These are phyloP conservation scores for Annulohypoxylon moriforme DNA, from an alignment of 495 filamentous ascomycete species.

Conservation along the genomic window DNA sequence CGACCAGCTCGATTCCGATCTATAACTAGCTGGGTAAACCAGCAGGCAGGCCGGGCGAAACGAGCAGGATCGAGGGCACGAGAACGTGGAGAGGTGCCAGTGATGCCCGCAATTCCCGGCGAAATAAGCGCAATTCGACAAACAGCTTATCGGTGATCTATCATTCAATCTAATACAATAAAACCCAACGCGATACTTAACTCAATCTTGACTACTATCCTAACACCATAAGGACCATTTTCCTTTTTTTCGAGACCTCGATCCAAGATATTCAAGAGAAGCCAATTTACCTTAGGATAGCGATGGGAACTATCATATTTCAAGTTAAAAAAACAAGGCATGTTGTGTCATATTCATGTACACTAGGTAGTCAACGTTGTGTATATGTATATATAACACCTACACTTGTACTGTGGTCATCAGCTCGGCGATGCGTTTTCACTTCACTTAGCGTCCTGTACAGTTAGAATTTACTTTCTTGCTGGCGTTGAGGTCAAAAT, in stretches of 20 bases:
- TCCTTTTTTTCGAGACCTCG: neutral
- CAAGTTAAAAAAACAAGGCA: slow-evolving; percentile 4
- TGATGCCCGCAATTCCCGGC: slow-evolving; percentile 44
- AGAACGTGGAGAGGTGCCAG: slow-evolving; percentile 38
- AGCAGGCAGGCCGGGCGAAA: slow-evolving; percentile 61
- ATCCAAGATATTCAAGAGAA: neutral
- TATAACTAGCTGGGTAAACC: slow-evolving; percentile 70
- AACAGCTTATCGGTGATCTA: slow-evolving; percentile 43
- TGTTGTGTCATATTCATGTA: neutral
- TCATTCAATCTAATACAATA: slow-evolving; percentile 20
- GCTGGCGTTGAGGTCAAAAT: slow-evolving; percentile 19
- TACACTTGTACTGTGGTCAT: slow-evolving; percentile 1
- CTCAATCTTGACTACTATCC: neutral
- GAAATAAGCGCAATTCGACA: slow-evolving; percentile 35
- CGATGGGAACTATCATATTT: neutral
- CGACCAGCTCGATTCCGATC: slow-evolving; percentile 65
- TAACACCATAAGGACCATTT: neutral
- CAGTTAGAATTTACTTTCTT: neutral
- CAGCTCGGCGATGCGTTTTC: slow-evolving; percentile 16
- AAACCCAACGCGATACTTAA: slow-evolving; percentile 12
- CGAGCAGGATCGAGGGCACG: slow-evolving; percentile 48
- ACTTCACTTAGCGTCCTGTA: slow-evolving; percentile 12
- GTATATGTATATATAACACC: slow-evolving; percentile 19
- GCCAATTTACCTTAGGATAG: neutral
- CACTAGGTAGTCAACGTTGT: slow-evolving; percentile 6